Evolutionary conservation across 2,329 filamentous ascomycete species (phyloP).

Genomic region (Nothophaeocryptopus gaeumannii): DNA sequence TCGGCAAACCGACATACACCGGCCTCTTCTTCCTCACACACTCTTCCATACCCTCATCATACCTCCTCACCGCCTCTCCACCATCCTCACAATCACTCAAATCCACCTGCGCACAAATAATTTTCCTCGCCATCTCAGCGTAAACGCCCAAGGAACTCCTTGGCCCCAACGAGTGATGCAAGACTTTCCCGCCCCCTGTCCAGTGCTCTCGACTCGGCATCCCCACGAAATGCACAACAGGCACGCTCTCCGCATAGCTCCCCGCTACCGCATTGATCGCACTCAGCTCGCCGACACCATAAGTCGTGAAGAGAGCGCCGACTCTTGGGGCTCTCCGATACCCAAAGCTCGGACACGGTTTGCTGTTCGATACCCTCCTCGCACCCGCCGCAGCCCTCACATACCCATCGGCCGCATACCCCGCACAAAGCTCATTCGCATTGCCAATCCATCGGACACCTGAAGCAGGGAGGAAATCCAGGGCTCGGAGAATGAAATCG

Average conservation of each 20-base stretch:
- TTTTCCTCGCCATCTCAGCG: conserved; percentile 18
- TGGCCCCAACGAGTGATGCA: conserved; percentile 6
- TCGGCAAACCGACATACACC: conserved; percentile 15
- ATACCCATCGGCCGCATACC: conserved; percentile 59
- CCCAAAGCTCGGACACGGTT: conserved; percentile 23
- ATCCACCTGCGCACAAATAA: conserved; percentile 19
- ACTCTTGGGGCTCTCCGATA: conserved; percentile 11
- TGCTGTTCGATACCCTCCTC: conserved; percentile 47
- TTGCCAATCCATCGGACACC: conserved; percentile 51
- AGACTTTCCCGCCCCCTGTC: neutral
- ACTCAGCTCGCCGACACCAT: conserved; percentile 56
- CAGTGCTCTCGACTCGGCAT: conserved; percentile 12
- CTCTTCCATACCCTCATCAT: conserved; percentile 11
- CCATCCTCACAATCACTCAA: conserved; percentile 5
- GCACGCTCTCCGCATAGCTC: conserved; percentile 43
- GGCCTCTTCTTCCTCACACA: conserved; percentile 14
- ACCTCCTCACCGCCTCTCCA: conserved; percentile 1
- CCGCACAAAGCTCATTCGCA: conserved; percentile 58
- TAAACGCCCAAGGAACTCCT: conserved; percentile 15
- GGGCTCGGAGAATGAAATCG: conserved; percentile 47
- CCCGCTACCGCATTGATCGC: conserved; percentile 48
- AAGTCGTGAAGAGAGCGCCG: conserved; percentile 55
- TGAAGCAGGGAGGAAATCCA: conserved; percentile 41
- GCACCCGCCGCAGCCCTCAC: conserved; percentile 26
- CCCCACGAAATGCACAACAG: conserved; percentile 45